phyloP scores from a whole-genome alignment of 2,329 filamentous ascomycete species.

The Diplocarpon rosae region DNA sequence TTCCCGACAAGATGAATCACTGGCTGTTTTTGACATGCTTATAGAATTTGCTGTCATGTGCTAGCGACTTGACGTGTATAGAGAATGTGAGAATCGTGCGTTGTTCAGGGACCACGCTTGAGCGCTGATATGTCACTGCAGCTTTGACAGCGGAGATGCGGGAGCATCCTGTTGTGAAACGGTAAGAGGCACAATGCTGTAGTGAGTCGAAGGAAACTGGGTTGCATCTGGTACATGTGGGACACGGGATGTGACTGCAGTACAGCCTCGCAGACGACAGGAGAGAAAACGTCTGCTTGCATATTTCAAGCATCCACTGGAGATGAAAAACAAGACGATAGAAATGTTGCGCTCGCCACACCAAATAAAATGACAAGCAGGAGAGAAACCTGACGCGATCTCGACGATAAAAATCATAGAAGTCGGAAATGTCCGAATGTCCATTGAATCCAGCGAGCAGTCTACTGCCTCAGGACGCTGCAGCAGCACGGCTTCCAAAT shows the following conservation, averaged over 20 bases:
- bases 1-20: too few relatives aligned
- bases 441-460: neutral
- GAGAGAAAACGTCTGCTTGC: constrained; percentile 1
- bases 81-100: neutral
- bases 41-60: too few relatives aligned
- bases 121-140: constrained; percentile 1
- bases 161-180: constrained; percentile 3
- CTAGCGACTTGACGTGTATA: too few relatives aligned
- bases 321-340: neutral
- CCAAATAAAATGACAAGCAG: neutral
- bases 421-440: neutral
- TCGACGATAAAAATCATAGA: neutral
- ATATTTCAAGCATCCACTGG: neutral
- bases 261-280: neutral
- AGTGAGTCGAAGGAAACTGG: too few relatives aligned
- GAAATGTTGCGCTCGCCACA: neutral
- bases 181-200: neutral
- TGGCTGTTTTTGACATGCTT: too few relatives aligned
- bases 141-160: constrained; percentile 6
- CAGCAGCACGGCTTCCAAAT: too few relatives aligned
- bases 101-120: neutral
- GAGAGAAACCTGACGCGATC: neutral
- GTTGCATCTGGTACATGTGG: too few relatives aligned
- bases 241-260: neutral
- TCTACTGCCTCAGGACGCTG: neutral